Conservation (phyloP, 75 land plant genomes). For the Picea glauca region DNA sequence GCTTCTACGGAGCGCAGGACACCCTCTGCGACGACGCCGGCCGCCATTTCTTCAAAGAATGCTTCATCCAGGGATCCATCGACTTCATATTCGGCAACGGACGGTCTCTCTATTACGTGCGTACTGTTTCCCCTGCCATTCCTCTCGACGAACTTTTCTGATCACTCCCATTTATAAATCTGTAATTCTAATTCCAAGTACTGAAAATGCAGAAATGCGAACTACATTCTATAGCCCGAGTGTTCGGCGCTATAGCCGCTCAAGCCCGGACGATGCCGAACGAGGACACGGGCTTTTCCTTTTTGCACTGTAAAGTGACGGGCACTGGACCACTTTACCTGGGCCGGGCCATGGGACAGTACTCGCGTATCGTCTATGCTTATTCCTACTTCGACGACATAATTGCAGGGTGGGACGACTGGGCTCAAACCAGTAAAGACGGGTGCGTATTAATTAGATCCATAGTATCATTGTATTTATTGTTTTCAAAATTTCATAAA, state of each 20-base stretch:
- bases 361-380: constrained; percentile 21
- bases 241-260: constrained; percentile 17
- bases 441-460: background rate
- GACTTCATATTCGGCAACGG: constrained; percentile 41
- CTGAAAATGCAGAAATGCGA: constrained; percentile 11
- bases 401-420: constrained; percentile 32
- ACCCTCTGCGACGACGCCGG: constrained; percentile 38
- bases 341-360: constrained; percentile 27
- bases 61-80: constrained; percentile 40
- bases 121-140: background rate
- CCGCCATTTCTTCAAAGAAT: constrained; percentile 36
- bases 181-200: background rate
- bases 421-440: constrained; percentile 12
- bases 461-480: too few species aligned
- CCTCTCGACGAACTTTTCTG: background rate
- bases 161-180: background rate
- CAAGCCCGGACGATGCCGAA: constrained; percentile 8
- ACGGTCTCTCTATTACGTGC: constrained; percentile 24
- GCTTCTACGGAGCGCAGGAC: constrained; percentile 35
- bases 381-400: constrained; percentile 11
- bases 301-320: constrained; percentile 12
- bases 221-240: constrained; percentile 17
- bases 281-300: constrained; percentile 23
- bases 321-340: constrained; percentile 16
- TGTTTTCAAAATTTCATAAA: too few species aligned